Evolutionary conservation across 2,329 filamentous ascomycete species (phyloP), one percentile per base, ranked within the genome.

Genomic region (Pseudophaeomoniella oleicola): DNA sequence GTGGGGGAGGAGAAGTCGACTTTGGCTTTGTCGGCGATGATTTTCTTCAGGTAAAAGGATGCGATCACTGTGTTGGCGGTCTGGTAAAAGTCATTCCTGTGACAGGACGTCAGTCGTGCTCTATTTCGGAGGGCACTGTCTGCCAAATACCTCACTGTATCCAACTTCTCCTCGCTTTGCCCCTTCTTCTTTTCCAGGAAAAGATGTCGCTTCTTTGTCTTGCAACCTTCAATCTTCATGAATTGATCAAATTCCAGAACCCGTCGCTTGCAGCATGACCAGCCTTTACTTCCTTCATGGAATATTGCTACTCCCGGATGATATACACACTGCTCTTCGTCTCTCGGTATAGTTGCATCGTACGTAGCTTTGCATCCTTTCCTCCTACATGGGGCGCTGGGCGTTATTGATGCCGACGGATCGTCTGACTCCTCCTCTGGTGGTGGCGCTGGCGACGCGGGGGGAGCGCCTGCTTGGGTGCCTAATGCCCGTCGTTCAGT

Each of bases 201-300:
- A 46, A 94, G 60, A 64, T 98, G 90, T 41, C 72, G 69, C 31
- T 69, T 65, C 60, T 87, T 90, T 31, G 80, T 86, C 56, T 76
- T 77, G 62, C 90, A 98, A 1, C 90, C 90, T 49, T 82, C 77
- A 41, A 98, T 88, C 60, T 83, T 90, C 78, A 98, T 78, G 61
- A 98, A 98, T 59, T 96, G 81, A 56, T 98, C 87, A 58, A 98
- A 98, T 55, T 98, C 90, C 40, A 98, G 64, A 39, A 98, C 90
- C 27, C 86, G 73, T 50, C 85, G 71, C 72, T 96, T 96, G 64
- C 90, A 98, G 67, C 90, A 98, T 41, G 78, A 86, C 70, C 90
- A 98, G 1, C 90, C 90, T 66, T 98, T 98, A 63, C 84, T 93
- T 22, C 90, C 90, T 64, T 98, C 90, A 57, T 98, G 90, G 63